Evolutionary conservation across 352 stramenopile species (phyloP), one percentile per base, ranked within the genome.

Genomic region (Phytophthora citrophthora): DNA sequence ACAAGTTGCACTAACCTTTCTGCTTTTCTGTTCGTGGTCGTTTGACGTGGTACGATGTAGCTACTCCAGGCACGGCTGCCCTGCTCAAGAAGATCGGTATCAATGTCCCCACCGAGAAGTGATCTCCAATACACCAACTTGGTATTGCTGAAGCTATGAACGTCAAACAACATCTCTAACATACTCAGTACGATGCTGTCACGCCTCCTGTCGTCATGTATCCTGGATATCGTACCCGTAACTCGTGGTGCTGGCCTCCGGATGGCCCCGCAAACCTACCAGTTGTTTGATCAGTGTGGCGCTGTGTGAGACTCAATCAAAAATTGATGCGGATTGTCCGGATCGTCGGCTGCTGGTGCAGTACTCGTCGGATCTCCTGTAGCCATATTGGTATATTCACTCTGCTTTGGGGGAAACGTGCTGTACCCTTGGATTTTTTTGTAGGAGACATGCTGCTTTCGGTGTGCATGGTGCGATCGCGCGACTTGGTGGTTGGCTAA

Each of bases 21-120:
- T 31, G 5, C 68, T 47, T 59, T 44, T 45, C 27, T 72, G 41
- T 58, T 61, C 29, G 29, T 62, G 15, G 31, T 36, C 47, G 45
- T 52, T 47, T 39, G 13, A 16, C 32, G 62, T 61, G 46, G 32
- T 58, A 44, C 7, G 39, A 23, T 7, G n/a, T 40, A 82, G 74
- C 74, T 12, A 77, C 74, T 32, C 74, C 74, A 43, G 70, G 29
- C 11, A 82, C 74, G 16, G 67, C 74, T 16, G 66, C 74, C 18
- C 46, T 79, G 27, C 68, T 82, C 40, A 79, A 69, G 39, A 82
- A 76, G 36, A 79, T 82, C 40, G 74, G 74, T 13, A 79, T 82
- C 26, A 74, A 76, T 31, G 65, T 74, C 38, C 69, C 72, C 6
- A 72, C 44, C 11, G 54, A 77, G 15, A 63, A 59, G 13, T 70